Base-by-base conservation (phyloP, 306 rosid genomes). In the Cajanus cajan region DNA sequence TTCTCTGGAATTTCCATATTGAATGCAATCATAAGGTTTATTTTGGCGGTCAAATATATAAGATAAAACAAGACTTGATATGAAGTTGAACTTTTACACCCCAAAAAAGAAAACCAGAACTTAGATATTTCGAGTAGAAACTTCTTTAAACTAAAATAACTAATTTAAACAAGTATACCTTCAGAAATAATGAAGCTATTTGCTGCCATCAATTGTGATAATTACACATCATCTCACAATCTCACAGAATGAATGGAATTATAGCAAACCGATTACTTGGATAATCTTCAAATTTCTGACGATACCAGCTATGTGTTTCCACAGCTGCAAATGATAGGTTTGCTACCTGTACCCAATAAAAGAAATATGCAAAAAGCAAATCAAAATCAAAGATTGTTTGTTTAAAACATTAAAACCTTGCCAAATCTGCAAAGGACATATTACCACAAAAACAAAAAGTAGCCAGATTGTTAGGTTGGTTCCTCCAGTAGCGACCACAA, bases 231-330 rank as follows among this genome's bases (percentile, higher is more conserved):
- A 45, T n/a, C 52, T 65, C 48, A 37, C 39, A 62, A 13, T 18
- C 73, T 84, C 76, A 92, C 78, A 79, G 79, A 75, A 94, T 4
- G 78, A 71, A 82, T 69, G 98, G 98, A 66, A 94, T 73, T 65
- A 94, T 80, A 33, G 89, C 93, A 58, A 24, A 79, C 68, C 95
- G 87, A 72, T 67, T 79, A 7, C 44, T 79, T 3, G 97, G 97
- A 80, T 92, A 94, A 67, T 91, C 84, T 61, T 94, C 88, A n/a
- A 94, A 94, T 59, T 92, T 94, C 19, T 43, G 87, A 37, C 47
- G 82, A 83, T 94, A 92, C 98, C 98, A 92, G 54, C 79, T 85
- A 45, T 90, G 97, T 8, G 97, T 92, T 87, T 94, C 97, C 58
- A 85, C 93, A 19, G 97, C 97, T 70, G 95, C 91, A 64, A 92